phyloP scores from a whole-genome alignment of 225 moss, liverwort and hornwort genomes.

The Takakia lepidozioides region DNA sequence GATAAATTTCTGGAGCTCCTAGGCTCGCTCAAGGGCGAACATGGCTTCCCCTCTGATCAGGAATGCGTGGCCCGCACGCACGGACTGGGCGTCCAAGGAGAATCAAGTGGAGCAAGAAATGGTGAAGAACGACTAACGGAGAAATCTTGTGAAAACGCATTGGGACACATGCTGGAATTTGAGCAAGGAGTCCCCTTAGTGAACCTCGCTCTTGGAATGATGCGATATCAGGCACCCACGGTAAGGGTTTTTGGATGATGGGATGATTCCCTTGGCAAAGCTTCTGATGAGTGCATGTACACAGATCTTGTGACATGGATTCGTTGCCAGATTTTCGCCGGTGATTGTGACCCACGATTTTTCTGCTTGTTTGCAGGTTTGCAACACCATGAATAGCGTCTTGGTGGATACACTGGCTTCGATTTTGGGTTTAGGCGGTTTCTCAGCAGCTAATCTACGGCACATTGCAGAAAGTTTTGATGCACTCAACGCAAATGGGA shows the following conservation, averaged over 20 bases:
- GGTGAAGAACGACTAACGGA: too few species aligned
- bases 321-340: too few species aligned
- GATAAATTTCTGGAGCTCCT: slow-evolving; percentile 7
- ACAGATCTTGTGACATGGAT: too few species aligned
- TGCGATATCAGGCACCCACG: slow-evolving; percentile 37
- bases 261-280: too few species aligned
- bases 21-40: background rate
- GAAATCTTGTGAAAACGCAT: slow-evolving; percentile 9
- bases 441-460: slow-evolving; percentile 27
- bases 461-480: slow-evolving; percentile 20
- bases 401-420: slow-evolving; percentile 29
- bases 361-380: slow-evolving; percentile 21
- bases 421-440: slow-evolving; percentile 13
- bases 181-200: slow-evolving; percentile 20
- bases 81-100: background rate
- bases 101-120: background rate
- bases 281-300: too few species aligned
- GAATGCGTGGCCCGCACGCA: background rate
- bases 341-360: too few species aligned
- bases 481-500: slow-evolving; percentile 12
- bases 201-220: slow-evolving; percentile 27
- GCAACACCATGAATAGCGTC: slow-evolving; percentile 21
- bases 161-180: slow-evolving; percentile 12
- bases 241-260: too few species aligned
- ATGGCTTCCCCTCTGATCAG: background rate